Base-by-base conservation (phyloP, 495 filamentous ascomycete species). In the Podospora sp. region DNA sequence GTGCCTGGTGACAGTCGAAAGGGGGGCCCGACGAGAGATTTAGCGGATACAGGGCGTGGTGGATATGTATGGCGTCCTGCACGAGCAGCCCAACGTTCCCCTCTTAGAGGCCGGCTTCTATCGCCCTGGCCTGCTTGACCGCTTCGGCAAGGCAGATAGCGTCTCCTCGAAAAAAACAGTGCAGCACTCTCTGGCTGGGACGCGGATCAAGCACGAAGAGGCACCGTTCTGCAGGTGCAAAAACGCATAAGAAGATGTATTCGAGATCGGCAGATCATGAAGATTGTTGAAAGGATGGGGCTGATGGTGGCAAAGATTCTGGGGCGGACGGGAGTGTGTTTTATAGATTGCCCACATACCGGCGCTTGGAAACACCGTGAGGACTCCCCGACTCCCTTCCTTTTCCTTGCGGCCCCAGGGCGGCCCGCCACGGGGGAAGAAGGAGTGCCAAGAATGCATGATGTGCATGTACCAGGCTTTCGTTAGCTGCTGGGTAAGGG, bases 391-490 rank as follows among this genome's bases (percentile, higher is more conserved):
- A 7, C 29, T 57, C n/a, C 22, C 56, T 20, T 21, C 11, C 61
- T 22, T 33, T 36, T 24, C 40, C 46, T 20, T 63, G 12, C 21
- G 7, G 25, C 52, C 61, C 46, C 21, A 12, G 24, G 33, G 63
- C 52, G 51, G 62, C 27, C 51, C 29, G 52, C 52, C 51, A 29
- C 22, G 27, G 63, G 24, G 36, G 63, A 14, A 46, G 16, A 57
- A 65, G 61, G 53, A 65, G 40, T 35, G 65, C 65, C 65, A 62
- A 68, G 62, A 60, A 49, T 55, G 65, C 65, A 70, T 70, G 69
- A 70, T 68, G 65, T 62, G 66, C 69, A 68, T 70, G 69, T 68
- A 61, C 52, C 25, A 14, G 50, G 60, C 50, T 52, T 53, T 61
- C 33, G 51, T 11, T 57, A 21, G 63, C 26, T 40, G n/a, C n/a